A percentile compares a stretch with the other conserved stretches of the same genome.
Conservation (phyloP, 441 rosid species). For the Melastoma candidum region DNA sequence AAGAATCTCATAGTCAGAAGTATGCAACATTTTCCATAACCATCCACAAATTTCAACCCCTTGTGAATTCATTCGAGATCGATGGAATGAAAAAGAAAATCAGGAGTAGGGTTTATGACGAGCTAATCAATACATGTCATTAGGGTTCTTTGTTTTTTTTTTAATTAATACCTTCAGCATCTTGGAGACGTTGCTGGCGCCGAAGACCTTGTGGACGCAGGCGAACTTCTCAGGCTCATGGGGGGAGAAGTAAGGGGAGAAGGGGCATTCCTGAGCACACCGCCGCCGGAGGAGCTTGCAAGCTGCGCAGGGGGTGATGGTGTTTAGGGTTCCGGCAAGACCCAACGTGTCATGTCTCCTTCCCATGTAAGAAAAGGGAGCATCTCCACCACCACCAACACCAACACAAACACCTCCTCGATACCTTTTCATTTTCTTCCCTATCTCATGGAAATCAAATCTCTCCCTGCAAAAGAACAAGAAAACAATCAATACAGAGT, state of each 20-base stretch:
- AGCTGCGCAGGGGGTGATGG: slow-evolving; percentile 74
- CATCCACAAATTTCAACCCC: no score
- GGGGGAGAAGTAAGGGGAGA: slow-evolving; percentile 69
- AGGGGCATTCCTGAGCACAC: slow-evolving; percentile 75
- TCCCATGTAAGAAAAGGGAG: slow-evolving; percentile 14
- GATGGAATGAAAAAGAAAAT: neutral
- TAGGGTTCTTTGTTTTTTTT: no score
- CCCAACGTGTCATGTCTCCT: slow-evolving; percentile 57
- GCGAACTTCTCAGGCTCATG: slow-evolving; percentile 70
- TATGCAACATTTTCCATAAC: no score
- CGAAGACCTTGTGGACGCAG: slow-evolving; percentile 65
- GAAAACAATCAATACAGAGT: neutral
- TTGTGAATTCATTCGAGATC: no score
- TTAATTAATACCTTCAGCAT: slow-evolving; percentile 49
- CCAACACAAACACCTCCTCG: no score
- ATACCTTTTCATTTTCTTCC: slow-evolving; percentile 76
- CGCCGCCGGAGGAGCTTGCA: slow-evolving; percentile 64
- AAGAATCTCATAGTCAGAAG: no score
- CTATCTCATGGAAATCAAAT: slow-evolving; percentile 57
- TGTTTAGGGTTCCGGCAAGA: slow-evolving; percentile 74
- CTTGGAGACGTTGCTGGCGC: slow-evolving; percentile 78
- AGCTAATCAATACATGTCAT: neutral
- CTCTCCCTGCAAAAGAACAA: slow-evolving; percentile 45
- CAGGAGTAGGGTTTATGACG: no score
- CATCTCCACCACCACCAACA: no score